Conservation (phyloP, 2,329 filamentous ascomycete species). For the Ophiosphaerella narmari region DNA sequence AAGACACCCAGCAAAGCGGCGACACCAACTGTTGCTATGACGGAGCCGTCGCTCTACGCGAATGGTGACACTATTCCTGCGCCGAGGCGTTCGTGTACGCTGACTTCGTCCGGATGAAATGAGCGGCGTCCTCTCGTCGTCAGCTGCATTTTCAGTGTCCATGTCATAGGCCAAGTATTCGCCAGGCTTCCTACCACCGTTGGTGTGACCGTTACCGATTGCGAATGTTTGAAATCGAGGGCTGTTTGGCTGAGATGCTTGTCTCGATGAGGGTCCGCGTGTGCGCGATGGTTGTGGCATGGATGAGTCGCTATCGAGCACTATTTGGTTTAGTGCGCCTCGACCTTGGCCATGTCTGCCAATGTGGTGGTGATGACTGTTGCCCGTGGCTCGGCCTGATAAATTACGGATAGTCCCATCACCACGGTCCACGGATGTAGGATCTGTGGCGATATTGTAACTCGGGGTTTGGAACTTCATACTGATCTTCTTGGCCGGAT, state of each 20-base stretch:
- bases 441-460: constrained; percentile 62
- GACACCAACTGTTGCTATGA: constrained; percentile 60
- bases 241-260: constrained; percentile 70
- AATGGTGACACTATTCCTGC: constrained; percentile 60
- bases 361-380: constrained; percentile 80
- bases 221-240: constrained; percentile 60
- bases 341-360: constrained; percentile 76
- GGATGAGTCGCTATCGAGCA: constrained; percentile 56
- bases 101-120: constrained; percentile 68
- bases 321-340: constrained; percentile 73
- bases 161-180: constrained; percentile 75
- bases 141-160: constrained; percentile 77
- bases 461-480: constrained; percentile 92
- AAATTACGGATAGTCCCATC: constrained; percentile 47
- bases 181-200: constrained; percentile 59
- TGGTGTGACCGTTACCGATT: constrained; percentile 39
- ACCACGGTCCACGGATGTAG: constrained; percentile 44
- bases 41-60: constrained; percentile 73
- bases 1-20: constrained; percentile 82
- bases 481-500: constrained; percentile 77
- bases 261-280: constrained; percentile 61
- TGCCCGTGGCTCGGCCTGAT: constrained; percentile 56
- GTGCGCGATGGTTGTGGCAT: constrained; percentile 74
- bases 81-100: constrained; percentile 54
- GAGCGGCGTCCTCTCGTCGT: constrained; percentile 87